Evolutionary conservation across 1,139 yeast genomes (phyloP).

Genomic region (Petasospora rhodanensis): DNA sequence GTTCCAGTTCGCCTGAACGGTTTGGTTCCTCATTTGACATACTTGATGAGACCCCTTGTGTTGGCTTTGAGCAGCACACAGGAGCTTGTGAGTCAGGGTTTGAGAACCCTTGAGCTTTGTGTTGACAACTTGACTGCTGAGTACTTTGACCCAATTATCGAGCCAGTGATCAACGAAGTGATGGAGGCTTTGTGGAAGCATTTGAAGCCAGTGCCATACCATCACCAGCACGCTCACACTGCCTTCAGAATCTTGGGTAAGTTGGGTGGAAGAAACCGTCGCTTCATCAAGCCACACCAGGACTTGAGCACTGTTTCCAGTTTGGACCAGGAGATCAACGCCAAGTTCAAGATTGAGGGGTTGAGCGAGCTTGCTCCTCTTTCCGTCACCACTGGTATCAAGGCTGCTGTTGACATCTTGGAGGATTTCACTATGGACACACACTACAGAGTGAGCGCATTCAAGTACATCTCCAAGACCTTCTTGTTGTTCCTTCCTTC

Average conservation of each 20-base stretch:
- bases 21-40: conserved; percentile 85
- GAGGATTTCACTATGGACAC: conserved; percentile 62
- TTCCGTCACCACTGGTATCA: conserved; percentile 78
- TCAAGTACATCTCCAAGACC: conserved; percentile 61
- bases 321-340: conserved; percentile 64
- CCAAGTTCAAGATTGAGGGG: conserved; percentile 69
- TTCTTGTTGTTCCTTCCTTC: conserved; percentile 68
- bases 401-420: conserved; percentile 61
- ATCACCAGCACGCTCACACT: conserved; percentile 87
- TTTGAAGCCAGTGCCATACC: conserved; percentile 86
- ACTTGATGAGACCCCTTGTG: conserved; percentile 85
- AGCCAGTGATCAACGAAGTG: conserved; percentile 90
- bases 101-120: conserved; percentile 91
- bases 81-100: conserved; percentile 89
- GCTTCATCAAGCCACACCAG: conserved; percentile 70
- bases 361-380: conserved; percentile 57
- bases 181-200: conserved; percentile 93
- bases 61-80: conserved; percentile 87
- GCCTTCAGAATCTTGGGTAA: conserved; percentile 92
- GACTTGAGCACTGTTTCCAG: conserved; percentile 55
- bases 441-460: conserved; percentile 75
- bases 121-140: conserved; percentile 95
- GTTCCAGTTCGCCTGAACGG: conserved; percentile 94
- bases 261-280: conserved; percentile 91
- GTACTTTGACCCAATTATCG: conserved; percentile 94